phyloP scores from a whole-genome alignment of 2,329 filamentous ascomycete species.

The Pyricularia pennisetigena region DNA sequence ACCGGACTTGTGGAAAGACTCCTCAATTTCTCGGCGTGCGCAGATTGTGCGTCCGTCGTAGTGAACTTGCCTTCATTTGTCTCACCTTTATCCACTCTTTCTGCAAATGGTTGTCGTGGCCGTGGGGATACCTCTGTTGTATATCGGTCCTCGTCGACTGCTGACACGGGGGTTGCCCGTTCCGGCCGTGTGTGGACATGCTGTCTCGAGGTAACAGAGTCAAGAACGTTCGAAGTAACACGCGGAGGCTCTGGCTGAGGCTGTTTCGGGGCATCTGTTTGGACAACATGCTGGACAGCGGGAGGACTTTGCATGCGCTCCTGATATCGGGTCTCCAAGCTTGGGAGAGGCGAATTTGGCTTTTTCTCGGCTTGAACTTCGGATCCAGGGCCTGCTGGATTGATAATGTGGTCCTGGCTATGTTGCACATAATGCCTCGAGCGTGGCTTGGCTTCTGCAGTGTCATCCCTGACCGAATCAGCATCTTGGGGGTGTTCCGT shows the following conservation, averaged over 20 bases:
- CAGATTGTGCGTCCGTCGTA: not conserved
- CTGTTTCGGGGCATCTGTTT: constrained; percentile 15
- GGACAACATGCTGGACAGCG: constrained; percentile 29
- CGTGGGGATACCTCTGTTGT: not conserved
- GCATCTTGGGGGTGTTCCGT: not conserved
- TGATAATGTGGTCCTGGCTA: not conserved
- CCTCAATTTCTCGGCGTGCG: constrained; percentile 14
- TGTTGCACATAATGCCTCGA: not conserved
- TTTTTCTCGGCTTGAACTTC: not conserved
- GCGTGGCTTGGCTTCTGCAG: not conserved
- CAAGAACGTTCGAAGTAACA: constrained; percentile 15
- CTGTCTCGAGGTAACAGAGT: constrained; percentile 24
- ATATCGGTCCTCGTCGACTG: not conserved
- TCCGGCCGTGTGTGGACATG: constrained; percentile 12
- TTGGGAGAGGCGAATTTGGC: not conserved
- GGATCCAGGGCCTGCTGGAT: not conserved
- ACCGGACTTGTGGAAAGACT: constrained; percentile 51
- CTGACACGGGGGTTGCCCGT: not conserved
- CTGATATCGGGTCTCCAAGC: not conserved
- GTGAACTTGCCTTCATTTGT: not conserved
- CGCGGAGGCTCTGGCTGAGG: constrained; percentile 4
- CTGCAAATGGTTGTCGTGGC: not conserved
- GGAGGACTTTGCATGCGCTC: constrained; percentile 28
- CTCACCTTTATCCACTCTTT: not conserved
- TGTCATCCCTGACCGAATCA: not conserved